Conservation (phyloP, 2,329 filamentous ascomycete species). For the Aspergillus texensis region DNA sequence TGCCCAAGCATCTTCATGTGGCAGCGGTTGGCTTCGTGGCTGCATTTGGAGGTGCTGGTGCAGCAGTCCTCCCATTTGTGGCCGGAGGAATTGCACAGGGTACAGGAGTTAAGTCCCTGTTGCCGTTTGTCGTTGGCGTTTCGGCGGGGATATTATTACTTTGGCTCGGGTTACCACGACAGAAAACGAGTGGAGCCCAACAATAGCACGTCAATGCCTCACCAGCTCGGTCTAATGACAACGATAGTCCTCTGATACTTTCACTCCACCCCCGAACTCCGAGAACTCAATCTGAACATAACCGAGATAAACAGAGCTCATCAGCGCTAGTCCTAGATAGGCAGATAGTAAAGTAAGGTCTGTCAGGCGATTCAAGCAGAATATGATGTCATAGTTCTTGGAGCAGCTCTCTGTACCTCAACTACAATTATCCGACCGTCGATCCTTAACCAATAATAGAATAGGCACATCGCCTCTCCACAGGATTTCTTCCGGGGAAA, state of each 20-base stretch:
- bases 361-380: background rate
- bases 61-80: constrained; percentile 48
- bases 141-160: constrained; percentile 53
- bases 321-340: background rate
- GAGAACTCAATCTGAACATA: background rate
- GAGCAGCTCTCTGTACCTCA: background rate
- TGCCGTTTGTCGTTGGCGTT: constrained; percentile 53
- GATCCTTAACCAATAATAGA: background rate
- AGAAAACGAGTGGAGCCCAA: background rate
- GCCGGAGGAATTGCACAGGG: constrained; percentile 53
- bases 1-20: constrained; percentile 74
- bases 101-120: constrained; percentile 60
- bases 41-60: constrained; percentile 74
- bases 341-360: background rate
- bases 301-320: background rate
- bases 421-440: background rate
- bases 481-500: constrained; percentile 6
- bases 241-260: background rate
- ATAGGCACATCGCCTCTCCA: background rate
- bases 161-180: constrained; percentile 43
- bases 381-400: background rate
- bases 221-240: too few relatives aligned
- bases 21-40: constrained; percentile 78
- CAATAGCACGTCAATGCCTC: background rate
- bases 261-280: too few relatives aligned